A percentile compares a stretch with the other conserved stretches of the same genome.
Conservation (phyloP, 225 moss, liverwort and hornwort genomes). For the Antitrichia curtipendula region DNA sequence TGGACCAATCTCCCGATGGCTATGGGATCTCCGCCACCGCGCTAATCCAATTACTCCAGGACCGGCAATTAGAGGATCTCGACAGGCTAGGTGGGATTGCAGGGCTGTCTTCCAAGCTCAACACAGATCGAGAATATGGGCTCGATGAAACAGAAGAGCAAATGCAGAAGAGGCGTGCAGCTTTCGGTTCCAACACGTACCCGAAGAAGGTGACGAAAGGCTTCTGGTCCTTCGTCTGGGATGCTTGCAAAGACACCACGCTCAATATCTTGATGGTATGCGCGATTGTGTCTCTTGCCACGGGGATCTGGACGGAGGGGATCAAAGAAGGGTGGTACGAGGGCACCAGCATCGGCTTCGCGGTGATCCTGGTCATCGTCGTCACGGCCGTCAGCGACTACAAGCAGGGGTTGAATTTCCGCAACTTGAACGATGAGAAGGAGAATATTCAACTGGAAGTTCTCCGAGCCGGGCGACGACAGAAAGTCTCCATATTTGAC, state of each 20-base stretch:
- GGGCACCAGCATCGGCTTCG: slow-evolving; percentile 62
- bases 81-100: background rate
- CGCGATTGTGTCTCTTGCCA: slow-evolving; percentile 52
- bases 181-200: slow-evolving; percentile 16
- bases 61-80: background rate
- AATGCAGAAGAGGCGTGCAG: slow-evolving; percentile 1
- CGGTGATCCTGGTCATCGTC: slow-evolving; percentile 54
- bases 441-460: slow-evolving; percentile 58
- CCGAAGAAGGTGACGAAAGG: slow-evolving; percentile 12
- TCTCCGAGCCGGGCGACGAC: slow-evolving; percentile 50
- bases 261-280: slow-evolving; percentile 21
- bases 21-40: background rate
- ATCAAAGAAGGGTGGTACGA: slow-evolving; percentile 74
- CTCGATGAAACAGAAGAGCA: slow-evolving; percentile 6
- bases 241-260: slow-evolving; percentile 18
- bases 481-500: slow-evolving; percentile 54
- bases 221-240: slow-evolving; percentile 25
- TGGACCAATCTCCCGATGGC: background rate
- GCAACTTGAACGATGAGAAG: slow-evolving; percentile 54
- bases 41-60: background rate
- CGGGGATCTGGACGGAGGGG: slow-evolving; percentile 78
- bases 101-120: background rate
- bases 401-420: slow-evolving; percentile 70
- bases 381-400: slow-evolving; percentile 67
- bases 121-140: background rate